A percentile compares a stretch with the other conserved stretches of the same genome.
These are phyloP conservation scores for Tinospora cordifolia DNA, from an alignment of 164 flowering plant genomes.

Conservation along the genomic window DNA sequence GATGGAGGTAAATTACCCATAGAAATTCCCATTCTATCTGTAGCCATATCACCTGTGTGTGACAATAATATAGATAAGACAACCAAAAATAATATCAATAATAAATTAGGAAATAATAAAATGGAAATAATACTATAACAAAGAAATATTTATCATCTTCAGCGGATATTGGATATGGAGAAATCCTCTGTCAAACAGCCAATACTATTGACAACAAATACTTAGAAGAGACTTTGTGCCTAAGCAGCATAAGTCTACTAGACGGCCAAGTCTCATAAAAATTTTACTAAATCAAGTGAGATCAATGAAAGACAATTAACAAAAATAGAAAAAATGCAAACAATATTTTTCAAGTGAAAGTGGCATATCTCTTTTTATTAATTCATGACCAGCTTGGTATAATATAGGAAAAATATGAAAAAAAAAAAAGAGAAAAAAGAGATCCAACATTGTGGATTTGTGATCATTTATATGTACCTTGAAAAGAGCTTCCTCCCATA, in stretches of 20 bases:
- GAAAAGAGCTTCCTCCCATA: slow-evolving; percentile 26
- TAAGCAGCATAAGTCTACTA: too few species aligned
- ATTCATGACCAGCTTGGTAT: not conserved
- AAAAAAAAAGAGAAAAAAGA: not conserved
- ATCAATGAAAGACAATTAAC: too few species aligned
- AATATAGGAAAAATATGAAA: not conserved
- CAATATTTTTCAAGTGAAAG: not conserved
- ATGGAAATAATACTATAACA: not conserved
- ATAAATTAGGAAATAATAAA: not conserved
- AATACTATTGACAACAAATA: too few species aligned
- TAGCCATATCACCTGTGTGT: slow-evolving; percentile 34
- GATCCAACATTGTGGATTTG: not conserved
- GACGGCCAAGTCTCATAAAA: too few species aligned
- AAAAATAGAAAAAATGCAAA: too few species aligned
- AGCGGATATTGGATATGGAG: too few species aligned
- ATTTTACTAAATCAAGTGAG: too few species aligned
- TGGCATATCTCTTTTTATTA: not conserved
- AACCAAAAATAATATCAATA: not conserved
- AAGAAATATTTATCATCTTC: too few species aligned
- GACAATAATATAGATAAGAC: slow-evolving; percentile 4
- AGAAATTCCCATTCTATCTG: slow-evolving; percentile 40
- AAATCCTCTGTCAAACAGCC: too few species aligned
- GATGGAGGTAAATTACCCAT: slow-evolving; percentile 85
- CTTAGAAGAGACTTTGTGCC: too few species aligned
- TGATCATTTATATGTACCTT: slow-evolving; percentile 27